Evolutionary conservation across 2,329 filamentous ascomycete species (phyloP).

Genomic region (Geosmithia morbida): DNA sequence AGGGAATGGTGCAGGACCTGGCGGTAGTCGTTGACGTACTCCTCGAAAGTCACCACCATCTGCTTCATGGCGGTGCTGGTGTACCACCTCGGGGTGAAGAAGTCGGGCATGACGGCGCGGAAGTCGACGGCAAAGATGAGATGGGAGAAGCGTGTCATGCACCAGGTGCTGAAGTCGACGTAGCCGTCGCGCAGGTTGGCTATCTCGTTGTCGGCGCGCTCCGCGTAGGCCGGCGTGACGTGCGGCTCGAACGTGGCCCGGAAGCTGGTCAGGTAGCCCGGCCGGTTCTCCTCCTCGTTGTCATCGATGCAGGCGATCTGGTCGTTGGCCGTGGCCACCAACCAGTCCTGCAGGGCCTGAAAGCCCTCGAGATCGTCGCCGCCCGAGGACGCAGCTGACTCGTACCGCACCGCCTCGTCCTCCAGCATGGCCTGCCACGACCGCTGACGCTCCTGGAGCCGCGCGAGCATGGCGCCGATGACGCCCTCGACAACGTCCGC

Average conservation of each 20-base stretch:
- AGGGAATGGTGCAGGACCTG: slow-evolving; percentile 74
- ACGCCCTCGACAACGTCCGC: slow-evolving; percentile 89
- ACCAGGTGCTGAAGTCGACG: slow-evolving; percentile 88
- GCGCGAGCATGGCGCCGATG: slow-evolving; percentile 87
- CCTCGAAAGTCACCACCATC: slow-evolving; percentile 88
- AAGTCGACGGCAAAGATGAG: slow-evolving; percentile 91
- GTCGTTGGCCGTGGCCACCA: slow-evolving; percentile 93
- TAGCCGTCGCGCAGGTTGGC: slow-evolving; percentile 74
- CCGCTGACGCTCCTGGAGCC: slow-evolving; percentile 69
- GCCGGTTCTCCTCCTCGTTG: slow-evolving; percentile 57
- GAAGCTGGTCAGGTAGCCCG: slow-evolving; percentile 79
- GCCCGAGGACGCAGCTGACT: slow-evolving; percentile 20
- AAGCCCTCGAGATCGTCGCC: slow-evolving; percentile 43
- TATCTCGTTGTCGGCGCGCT: slow-evolving; percentile 59
- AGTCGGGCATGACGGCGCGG: slow-evolving; percentile 63
- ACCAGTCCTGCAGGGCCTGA: slow-evolving; percentile 85
- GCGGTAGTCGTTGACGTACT: slow-evolving; percentile 83
- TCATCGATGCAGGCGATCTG: slow-evolving; percentile 98
- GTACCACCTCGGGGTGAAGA: slow-evolving; percentile 92
- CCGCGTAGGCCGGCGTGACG: slow-evolving; percentile 67
- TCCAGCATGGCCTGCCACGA: slow-evolving; percentile 82
- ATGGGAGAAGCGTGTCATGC: slow-evolving; percentile 72
- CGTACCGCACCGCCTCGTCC: slow-evolving; percentile 67
- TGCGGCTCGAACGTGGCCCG: slow-evolving; percentile 67
- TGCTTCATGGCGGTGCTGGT: slow-evolving; percentile 74